Conservation (phyloP, 106 monocot genomes). For the Vanilla planifolia region DNA sequence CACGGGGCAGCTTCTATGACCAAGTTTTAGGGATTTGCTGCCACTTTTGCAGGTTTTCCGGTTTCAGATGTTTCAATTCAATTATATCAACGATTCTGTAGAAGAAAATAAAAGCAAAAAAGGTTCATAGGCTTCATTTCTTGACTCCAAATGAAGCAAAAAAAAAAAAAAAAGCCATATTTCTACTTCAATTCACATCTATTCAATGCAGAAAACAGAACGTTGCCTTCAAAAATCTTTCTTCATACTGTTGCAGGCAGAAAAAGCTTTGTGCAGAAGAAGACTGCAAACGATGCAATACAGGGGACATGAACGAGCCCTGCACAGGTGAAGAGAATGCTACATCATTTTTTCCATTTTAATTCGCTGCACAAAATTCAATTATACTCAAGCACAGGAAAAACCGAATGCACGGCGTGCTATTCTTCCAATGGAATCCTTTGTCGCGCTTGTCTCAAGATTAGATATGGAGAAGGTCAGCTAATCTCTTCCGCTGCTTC, state of each 20-base stretch:
- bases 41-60: slow-evolving; percentile 59
- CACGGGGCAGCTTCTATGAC: slow-evolving; percentile 49
- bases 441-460: slow-evolving; percentile 69
- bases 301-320: slow-evolving; percentile 37
- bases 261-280: slow-evolving; percentile 67
- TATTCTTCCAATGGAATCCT: slow-evolving; percentile 58
- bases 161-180: too few species aligned
- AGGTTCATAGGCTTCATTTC: too few species aligned
- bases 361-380: background rate
- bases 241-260: slow-evolving; percentile 38
- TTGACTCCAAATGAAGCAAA: too few species aligned
- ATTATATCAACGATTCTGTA: too few species aligned
- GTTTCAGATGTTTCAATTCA: background rate
- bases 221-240: too few species aligned
- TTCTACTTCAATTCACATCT: too few species aligned
- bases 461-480: slow-evolving; percentile 72
- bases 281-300: slow-evolving; percentile 49
- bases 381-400: slow-evolving; percentile 25
- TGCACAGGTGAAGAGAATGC: slow-evolving; percentile 36
- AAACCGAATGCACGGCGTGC: slow-evolving; percentile 56
- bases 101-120: too few species aligned
- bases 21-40: slow-evolving; percentile 56
- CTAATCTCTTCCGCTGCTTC: background rate
- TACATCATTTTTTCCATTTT: background rate
- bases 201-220: too few species aligned